Evolutionary conservation across 2,329 filamentous ascomycete species (phyloP), one percentile per base, ranked within the genome.

Genomic region (Trichoderma polysporum): DNA sequence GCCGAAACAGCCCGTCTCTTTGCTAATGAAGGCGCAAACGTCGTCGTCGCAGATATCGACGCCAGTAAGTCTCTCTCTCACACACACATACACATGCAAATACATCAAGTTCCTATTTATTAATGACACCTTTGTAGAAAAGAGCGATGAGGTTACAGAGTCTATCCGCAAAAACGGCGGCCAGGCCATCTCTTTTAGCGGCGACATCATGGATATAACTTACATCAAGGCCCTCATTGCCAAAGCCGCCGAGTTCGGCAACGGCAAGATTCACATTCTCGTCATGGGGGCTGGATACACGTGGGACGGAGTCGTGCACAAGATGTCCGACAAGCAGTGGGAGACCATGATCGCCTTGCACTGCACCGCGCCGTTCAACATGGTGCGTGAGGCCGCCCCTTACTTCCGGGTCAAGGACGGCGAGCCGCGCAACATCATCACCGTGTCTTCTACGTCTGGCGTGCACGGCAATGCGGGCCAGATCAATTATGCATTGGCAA

Each of bases 201-300:
- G 93, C 68, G 92, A 97, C 75, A 86, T 97, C 75, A 84, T 93
- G 25, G 85, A 92, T 75, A 82, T 87, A 54, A 80, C 83, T 22
- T 94, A 95, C 78, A 85, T 94, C 75, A 84, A 87, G 68, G 81
- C 83, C 10, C 85, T 97, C n/a, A 88, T 97, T 29, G 83, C 88
- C 75, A 87, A 88, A 74, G 85, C 92, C 0, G 93, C 91, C 1
- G 90, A 89, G 56, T 96, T 97, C 75, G 93, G 93, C 67, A 82
- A 85, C 70, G 93, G 92, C 74, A 96, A 96, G 83, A 93, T 97
- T 69, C 91, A 97, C 78, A 91, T 95, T 76, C 90, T 97, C 66
- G 91, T 97, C 68, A 96, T 97, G 80, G 97, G 97, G 77, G 93
- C 93, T 0, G 93, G 92, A 49, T 96, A 92, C 80, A 97, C 93